Conservation (phyloP, 1,284 basidiomycete species). For the Sporisorium reilianum region DNA sequence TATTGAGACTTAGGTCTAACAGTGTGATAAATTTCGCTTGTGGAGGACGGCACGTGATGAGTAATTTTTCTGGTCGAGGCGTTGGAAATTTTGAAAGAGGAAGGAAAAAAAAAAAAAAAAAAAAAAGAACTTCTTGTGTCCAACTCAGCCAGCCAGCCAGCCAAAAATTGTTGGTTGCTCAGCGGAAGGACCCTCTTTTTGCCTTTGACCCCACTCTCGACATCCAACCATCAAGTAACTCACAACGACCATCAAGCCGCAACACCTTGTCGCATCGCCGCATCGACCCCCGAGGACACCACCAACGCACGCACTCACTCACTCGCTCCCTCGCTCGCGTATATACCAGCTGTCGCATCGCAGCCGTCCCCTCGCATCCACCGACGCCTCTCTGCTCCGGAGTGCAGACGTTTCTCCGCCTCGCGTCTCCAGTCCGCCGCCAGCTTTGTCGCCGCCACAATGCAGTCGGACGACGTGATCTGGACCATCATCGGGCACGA, state of each 20-base stretch:
- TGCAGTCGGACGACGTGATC: slow-evolving; percentile 69
- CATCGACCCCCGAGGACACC: too few relatives aligned
- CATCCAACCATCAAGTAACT: not conserved
- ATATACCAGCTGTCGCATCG: too few relatives aligned
- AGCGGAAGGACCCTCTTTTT: slow-evolving; percentile 2
- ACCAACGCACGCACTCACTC: too few relatives aligned
- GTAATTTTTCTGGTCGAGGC: slow-evolving; percentile 6
- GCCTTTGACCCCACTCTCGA: not conserved
- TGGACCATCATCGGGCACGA: slow-evolving; percentile 67
- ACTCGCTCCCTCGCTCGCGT: too few relatives aligned
- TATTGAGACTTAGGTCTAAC: not conserved
- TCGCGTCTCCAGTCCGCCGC: too few relatives aligned
- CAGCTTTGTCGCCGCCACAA: slow-evolving; percentile 8
- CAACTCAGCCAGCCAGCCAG: not conserved
- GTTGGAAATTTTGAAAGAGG: slow-evolving; percentile 12
- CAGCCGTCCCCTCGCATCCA: too few relatives aligned
- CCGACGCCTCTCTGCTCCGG: too few relatives aligned
- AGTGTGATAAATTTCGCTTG: not conserved
- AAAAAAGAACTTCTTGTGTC: slow-evolving; percentile 1
- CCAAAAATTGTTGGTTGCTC: slow-evolving; percentile 1
- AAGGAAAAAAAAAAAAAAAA: not conserved
- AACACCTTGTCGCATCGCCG: not conserved
- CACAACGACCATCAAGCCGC: not conserved
- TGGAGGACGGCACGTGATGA: slow-evolving; percentile 18
- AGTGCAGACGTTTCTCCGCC: too few relatives aligned